Percentiles rank a stretch among this genome's conserved stretches.
Evolutionary conservation across 176 grass and related monocot genomes (phyloP).

Genomic region (Leersia perrieri): DNA sequence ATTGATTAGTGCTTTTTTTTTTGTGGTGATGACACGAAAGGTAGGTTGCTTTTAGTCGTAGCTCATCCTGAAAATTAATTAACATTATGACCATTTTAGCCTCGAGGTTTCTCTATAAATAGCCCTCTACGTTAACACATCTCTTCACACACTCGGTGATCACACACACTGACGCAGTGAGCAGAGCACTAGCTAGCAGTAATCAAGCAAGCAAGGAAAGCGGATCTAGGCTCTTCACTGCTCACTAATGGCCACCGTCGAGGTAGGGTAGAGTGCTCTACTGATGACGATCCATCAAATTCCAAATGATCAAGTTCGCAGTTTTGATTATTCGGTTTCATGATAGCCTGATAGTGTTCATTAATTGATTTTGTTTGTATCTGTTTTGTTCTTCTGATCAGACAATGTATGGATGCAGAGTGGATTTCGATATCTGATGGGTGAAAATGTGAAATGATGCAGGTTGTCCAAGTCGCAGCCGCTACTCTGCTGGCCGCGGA

Average conservation of each 20-base stretch:
- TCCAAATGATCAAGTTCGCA: not conserved
- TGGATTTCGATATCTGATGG: not conserved
- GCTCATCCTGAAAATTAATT: not conserved
- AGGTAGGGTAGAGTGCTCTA: conserved; percentile 36
- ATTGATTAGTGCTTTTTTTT: not conserved
- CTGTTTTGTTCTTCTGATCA: not conserved
- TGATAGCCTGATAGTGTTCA: not conserved
- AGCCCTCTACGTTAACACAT: conserved; percentile 3
- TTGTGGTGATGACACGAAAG: not conserved
- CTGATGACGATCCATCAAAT: too few species aligned
- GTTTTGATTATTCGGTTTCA: not conserved
- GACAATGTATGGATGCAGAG: not conserved
- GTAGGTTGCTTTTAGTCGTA: not conserved
- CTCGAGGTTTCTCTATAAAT: conserved; percentile 39
- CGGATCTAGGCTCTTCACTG: not conserved
- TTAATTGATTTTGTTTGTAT: not conserved
- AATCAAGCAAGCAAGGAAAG: too few species aligned
- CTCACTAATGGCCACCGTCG: conserved; percentile 57
- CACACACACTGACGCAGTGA: not conserved
- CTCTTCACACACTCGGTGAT: conserved; percentile 25
- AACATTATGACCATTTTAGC: conserved; percentile 28
- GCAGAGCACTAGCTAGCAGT: not conserved
- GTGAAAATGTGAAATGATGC: not conserved
- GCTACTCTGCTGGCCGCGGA: conserved; percentile 24
- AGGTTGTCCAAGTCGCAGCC: conserved; percentile 50